These are phyloP conservation scores for Rhizopogon rudus DNA, from an alignment of 768 basidiomycete species.

Conservation along the genomic window DNA sequence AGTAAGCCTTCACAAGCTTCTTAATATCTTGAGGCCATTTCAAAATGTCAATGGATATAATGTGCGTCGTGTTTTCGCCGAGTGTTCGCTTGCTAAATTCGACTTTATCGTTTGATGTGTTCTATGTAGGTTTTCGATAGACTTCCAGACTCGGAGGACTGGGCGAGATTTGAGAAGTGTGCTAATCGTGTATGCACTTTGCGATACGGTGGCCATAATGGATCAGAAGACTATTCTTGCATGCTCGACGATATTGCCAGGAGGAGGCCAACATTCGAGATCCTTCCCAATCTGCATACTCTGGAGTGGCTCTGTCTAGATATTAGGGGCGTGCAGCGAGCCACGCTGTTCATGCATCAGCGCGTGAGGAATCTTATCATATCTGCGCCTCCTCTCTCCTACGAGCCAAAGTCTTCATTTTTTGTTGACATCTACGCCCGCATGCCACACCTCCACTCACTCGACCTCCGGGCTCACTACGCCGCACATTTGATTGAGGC, in stretches of 20 bases:
- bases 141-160: constrained; percentile 42
- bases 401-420: constrained; percentile 10
- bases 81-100: background rate
- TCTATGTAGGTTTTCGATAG: constrained; percentile 34
- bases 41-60: constrained; percentile 13
- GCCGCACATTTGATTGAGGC: constrained; percentile 37
- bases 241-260: constrained; percentile 49
- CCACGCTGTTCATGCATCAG: constrained; percentile 55
- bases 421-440: constrained; percentile 39
- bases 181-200: constrained; percentile 43
- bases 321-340: constrained; percentile 24
- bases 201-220: constrained; percentile 2
- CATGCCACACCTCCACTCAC: constrained; percentile 43
- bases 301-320: constrained; percentile 39
- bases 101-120: background rate
- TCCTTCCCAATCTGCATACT: constrained; percentile 50
- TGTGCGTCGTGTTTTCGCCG: constrained; percentile 16
- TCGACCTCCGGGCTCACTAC: constrained; percentile 42
- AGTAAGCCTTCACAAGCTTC: constrained; percentile 38
- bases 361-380: constrained; percentile 37
- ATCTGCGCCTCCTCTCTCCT: constrained; percentile 21
- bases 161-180: constrained; percentile 52
- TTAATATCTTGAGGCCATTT: constrained; percentile 47
- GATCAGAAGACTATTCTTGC: constrained; percentile 9
- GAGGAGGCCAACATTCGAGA: constrained; percentile 45